Base-by-base conservation (phyloP, 164 flowering plant genomes). In the Stephania cephalantha region DNA sequence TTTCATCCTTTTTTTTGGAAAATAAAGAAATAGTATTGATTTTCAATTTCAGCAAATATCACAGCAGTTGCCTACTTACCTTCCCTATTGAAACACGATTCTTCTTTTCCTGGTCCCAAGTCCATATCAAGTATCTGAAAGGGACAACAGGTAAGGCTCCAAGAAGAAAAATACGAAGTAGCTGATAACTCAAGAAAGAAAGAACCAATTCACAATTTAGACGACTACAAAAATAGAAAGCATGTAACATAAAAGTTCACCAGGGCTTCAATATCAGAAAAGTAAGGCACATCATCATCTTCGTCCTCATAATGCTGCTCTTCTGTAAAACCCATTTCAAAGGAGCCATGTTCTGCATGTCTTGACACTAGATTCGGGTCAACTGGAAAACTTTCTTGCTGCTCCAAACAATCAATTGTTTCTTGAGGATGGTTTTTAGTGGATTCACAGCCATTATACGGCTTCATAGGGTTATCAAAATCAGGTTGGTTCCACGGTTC, bases 211-310 rank as follows among this genome's bases (percentile, higher is more conserved):
- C 20, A 65, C 50, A 18, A 52, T 58, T 12, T 18, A 78, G 22
- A 7, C 35, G 63, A 46, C 55, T 9, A 61, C 25, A 18, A 69
- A 46, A 70, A 69, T n/a, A 69, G 20, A 10, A 30, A 25, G 25
- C 25, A 0, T 69, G 52, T 18, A 45, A 20, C 44, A 67, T 30
- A 22, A 31, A 61, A 18, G 65, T 30, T 73, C 82, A 94, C 98
- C 98, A 94, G 87, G 68, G 95, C 88, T 87, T 94, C 97, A 80
- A 92, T 81, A 81, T 94, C 97, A 69, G 98, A 91, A 84, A 85
- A 91, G 77, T 78, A 80, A 64, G 98, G 98, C 58, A 90, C 81
- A 53, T 86, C 93, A 72, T 84, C 87, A 72, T 90, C 97, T 78
- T 88, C 97, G 79, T 88, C 85, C 70, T 87, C 93, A 72, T 75